Evolutionary conservation across 2,329 filamentous ascomycete species (phyloP), one percentile per base, ranked within the genome.

Genomic region (Pyrenochaeta sp.): DNA sequence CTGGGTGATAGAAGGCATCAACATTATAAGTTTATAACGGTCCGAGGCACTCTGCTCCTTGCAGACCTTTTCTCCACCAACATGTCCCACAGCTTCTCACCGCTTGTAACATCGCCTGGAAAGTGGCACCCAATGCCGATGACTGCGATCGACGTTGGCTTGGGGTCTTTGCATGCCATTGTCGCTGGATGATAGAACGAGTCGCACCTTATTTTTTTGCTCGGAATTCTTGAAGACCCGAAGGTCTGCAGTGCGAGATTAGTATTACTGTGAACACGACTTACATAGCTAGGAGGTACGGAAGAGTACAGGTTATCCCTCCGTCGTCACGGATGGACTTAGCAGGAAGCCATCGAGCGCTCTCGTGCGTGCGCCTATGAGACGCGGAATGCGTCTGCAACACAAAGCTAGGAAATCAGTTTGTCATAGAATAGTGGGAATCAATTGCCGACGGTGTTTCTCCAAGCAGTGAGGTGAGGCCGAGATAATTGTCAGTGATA

Each of bases 71-170:
- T 59, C 39, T 55, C 40, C 9, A 55, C 40, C 37, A 62, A 43
- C 20, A 65, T 49, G 15, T 60, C 50, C 61, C 51, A 66, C 29
- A 63, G 43, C 17, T 60, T 56, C 36, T 63, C 56, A 2, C 54
- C 51, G 18, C 39, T 56, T 2, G 51, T 57, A 12, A 53, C 50
- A 31, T 58, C 56, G 9, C 60, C 58, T 12, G 64, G 64, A 14
- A 65, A 61, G 0, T 56, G 57, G 35, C 55, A 65, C 7, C 64
- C 63, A 43, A 74, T 69, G 40, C 75, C 75, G 43, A 77, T 44
- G 60, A 40, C 51, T 15, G 57, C 57, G 30, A 60, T 54, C 9
- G 75, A 75, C 45, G 53, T 60, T 2, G 64, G 51, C 32, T 48
- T 51, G 18, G 40, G 33, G 18, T 53, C 36, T 43, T 45, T 20